Evolutionary conservation across 805 yeast genomes (phyloP).

Genomic region (Candida multigemmis): DNA sequence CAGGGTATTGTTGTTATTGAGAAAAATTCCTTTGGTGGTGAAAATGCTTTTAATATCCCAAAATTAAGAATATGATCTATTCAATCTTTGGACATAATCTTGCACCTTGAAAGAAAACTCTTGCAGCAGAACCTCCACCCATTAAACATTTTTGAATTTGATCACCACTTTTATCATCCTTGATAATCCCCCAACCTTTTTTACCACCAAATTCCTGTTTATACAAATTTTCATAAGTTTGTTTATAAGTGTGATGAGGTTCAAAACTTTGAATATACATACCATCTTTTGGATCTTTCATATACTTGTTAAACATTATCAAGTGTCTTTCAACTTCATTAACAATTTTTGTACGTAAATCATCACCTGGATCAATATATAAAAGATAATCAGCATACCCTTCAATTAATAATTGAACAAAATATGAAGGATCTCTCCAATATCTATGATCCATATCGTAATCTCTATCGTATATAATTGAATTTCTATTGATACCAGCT

Average conservation of each 20-base stretch:
- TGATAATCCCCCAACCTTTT: slow-evolving; percentile 40
- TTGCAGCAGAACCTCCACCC: slow-evolving; percentile 60
- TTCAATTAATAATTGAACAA: slow-evolving; percentile 55
- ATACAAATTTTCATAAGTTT: slow-evolving; percentile 40
- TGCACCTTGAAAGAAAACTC: slow-evolving; percentile 62
- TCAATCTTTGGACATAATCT: slow-evolving; percentile 33
- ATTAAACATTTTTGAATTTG: slow-evolving; percentile 45
- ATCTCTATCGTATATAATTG: slow-evolving; percentile 56
- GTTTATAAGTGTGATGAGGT: slow-evolving; percentile 43
- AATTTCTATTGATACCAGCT: slow-evolving; percentile 50
- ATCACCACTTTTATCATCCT: slow-evolving; percentile 42
- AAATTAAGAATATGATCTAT: slow-evolving; percentile 35
- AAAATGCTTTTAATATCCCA: slow-evolving; percentile 59
- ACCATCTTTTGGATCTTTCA: slow-evolving; percentile 50
- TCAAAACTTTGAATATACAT: slow-evolving; percentile 52
- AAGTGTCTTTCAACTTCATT: slow-evolving; percentile 46
- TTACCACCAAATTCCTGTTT: slow-evolving; percentile 45
- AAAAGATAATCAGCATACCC: slow-evolving; percentile 60
- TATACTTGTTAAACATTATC: slow-evolving; percentile 46
- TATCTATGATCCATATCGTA: slow-evolving; percentile 44
- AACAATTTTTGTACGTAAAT: slow-evolving; percentile 23
- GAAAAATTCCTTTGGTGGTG: slow-evolving; percentile 46
- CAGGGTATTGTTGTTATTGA: slow-evolving; percentile 68
- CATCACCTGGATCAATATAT: slow-evolving; percentile 36
- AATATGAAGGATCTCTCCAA: slow-evolving; percentile 58